phyloP scores from a whole-genome alignment of 2,329 filamentous ascomycete genomes.

The Karstenula rhodostoma region DNA sequence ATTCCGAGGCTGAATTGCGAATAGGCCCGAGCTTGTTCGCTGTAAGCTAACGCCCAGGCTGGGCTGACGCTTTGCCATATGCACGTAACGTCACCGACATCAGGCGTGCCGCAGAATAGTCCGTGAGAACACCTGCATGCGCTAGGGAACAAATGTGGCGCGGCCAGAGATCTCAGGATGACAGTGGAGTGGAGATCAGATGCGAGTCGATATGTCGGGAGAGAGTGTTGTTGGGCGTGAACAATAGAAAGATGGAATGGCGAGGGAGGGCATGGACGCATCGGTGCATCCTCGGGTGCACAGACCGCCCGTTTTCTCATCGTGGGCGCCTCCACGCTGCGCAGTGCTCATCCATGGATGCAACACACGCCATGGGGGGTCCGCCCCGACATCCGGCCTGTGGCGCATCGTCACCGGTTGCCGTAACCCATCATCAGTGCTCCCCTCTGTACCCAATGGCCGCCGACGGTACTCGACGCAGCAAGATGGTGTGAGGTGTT shows the following conservation, averaged over 20 bases:
- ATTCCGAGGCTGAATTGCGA: constrained; percentile 6
- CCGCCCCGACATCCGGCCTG: neutral
- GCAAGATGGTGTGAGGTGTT: neutral
- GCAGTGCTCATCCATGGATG: neutral
- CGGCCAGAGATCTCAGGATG: neutral
- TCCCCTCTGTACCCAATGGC: neutral
- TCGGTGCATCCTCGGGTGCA: neutral
- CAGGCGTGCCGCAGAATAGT: constrained; percentile 3
- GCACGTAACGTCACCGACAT: constrained; percentile 2
- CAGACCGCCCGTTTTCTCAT: constrained; percentile 8
- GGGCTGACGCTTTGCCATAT: constrained; percentile 4
- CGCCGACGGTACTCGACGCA: neutral
- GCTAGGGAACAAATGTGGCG: neutral
- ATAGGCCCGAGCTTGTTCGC: constrained; percentile 7
- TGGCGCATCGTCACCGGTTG: constrained; percentile 2
- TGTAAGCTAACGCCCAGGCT: constrained; percentile 12
- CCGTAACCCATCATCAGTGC: neutral
- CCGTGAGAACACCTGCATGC: neutral
- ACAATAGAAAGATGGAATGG: neutral
- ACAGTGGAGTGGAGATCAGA: neutral
- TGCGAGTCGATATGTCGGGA: neutral
- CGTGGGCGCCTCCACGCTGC: constrained; percentile 1
- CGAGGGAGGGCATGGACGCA: neutral
- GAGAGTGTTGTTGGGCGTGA: neutral
- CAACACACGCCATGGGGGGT: neutral